Evolutionary conservation across 257 asterid species (phyloP).

Genomic region (Capsicum chinense): DNA sequence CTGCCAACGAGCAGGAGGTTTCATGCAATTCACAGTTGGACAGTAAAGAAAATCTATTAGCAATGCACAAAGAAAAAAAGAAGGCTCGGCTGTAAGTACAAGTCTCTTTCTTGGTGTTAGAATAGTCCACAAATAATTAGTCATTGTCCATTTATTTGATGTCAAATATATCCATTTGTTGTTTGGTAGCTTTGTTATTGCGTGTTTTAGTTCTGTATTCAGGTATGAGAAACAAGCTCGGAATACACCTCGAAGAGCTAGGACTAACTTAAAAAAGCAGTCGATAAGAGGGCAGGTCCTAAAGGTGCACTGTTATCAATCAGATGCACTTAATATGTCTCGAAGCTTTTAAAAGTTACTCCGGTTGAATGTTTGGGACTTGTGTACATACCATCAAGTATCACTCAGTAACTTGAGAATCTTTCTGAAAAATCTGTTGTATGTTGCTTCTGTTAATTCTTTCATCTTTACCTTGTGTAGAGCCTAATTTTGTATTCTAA

Average conservation of each 20-base stretch:
- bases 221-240: constrained; percentile 59
- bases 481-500: not conserved
- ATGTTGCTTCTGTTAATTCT: not conserved
- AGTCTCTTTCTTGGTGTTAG: constrained; percentile 21
- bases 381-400: constrained; percentile 15
- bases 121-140: not conserved
- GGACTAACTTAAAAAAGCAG: constrained; percentile 47
- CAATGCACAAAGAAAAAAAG: constrained; percentile 54
- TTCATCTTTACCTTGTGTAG: not conserved
- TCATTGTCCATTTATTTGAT: not conserved
- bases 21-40: constrained; percentile 36
- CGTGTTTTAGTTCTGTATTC: not conserved
- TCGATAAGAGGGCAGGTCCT: constrained; percentile 35
- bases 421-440: not conserved
- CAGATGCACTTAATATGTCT: constrained; percentile 34
- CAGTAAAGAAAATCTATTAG: constrained; percentile 40
- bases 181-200: not conserved
- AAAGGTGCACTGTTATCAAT: constrained; percentile 39
- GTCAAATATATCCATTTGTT: not conserved
- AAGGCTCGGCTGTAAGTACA: constrained; percentile 47
- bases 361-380: not conserved
- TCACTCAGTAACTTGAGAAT: constrained; percentile 9
- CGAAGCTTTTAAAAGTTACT: constrained; percentile 39
- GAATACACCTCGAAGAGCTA: constrained; percentile 43
- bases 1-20: constrained; percentile 32